phyloP scores from a whole-genome alignment of 2,329 filamentous ascomycete species.

The Pleoardoris graminearum region DNA sequence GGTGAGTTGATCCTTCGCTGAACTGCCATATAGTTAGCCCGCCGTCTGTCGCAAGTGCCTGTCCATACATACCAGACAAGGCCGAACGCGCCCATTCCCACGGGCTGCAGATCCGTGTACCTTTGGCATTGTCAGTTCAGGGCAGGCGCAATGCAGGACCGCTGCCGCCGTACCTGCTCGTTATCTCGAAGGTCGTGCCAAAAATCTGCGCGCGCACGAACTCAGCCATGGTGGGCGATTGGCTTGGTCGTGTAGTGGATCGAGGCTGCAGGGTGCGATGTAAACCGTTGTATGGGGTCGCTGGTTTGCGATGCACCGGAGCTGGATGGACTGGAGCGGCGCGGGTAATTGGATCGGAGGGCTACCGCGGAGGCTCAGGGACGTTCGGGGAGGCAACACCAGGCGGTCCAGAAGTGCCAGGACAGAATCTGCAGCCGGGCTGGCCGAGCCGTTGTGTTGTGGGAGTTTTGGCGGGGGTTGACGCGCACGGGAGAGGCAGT shows the following conservation, averaged over 20 bases:
- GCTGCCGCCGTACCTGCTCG: slow-evolving; percentile 72
- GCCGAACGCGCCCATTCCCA: slow-evolving; percentile 98
- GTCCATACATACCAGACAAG: slow-evolving; percentile 77
- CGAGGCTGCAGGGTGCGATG: slow-evolving; percentile 19
- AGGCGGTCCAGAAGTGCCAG: not conserved
- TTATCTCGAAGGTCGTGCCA: slow-evolving; percentile 99
- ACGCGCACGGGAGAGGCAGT: slow-evolving; percentile 15
- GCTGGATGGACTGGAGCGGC: slow-evolving; percentile 20
- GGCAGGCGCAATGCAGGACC: slow-evolving; percentile 28
- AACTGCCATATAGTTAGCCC: slow-evolving; percentile 60
- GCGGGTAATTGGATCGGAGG: slow-evolving; percentile 24
- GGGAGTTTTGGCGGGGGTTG: slow-evolving; percentile 2
- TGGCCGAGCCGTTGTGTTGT: not conserved
- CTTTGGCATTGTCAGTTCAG: slow-evolving; percentile 54
- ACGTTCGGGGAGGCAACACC: slow-evolving; percentile 2
- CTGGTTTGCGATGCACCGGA: slow-evolving; percentile 32
- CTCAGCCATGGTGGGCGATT: slow-evolving; percentile 79
- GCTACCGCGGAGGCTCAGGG: slow-evolving; percentile 19
- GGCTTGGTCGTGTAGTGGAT: slow-evolving; percentile 12
- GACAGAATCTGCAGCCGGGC: slow-evolving; percentile 2
- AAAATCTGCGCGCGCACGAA: slow-evolving; percentile 99
- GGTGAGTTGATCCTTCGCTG: slow-evolving; percentile 96
- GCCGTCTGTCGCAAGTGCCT: slow-evolving; percentile 3
- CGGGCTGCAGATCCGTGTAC: slow-evolving; percentile 96
- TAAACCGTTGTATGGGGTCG: slow-evolving; percentile 20